Percentiles rank a stretch among this genome's conserved stretches.
These are phyloP conservation scores for Coniochaeta pulveracea DNA, from an alignment of 2,329 filamentous ascomycete genomes.

Conservation along the genomic window DNA sequence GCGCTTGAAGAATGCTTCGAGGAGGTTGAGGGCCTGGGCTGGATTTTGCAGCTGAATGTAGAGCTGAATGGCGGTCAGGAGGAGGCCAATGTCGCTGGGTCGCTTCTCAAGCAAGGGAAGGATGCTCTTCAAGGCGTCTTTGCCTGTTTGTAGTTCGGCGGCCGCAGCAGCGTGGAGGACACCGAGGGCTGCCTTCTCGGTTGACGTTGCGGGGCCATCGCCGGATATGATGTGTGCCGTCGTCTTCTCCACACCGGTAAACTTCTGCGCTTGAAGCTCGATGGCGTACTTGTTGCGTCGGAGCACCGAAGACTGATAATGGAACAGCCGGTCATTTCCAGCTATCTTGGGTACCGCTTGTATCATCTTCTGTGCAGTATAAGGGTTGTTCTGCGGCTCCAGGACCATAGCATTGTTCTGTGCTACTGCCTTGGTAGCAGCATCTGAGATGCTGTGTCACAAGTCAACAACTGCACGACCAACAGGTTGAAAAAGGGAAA, in stretches of 20 bases:
- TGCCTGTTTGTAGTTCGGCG: constrained; percentile 50
- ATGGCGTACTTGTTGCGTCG: constrained; percentile 53
- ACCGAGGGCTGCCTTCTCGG: constrained; percentile 23
- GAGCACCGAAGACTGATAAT: constrained; percentile 54
- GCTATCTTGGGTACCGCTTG: constrained; percentile 40
- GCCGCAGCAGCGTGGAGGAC: constrained; percentile 61
- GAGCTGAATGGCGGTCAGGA: constrained; percentile 71
- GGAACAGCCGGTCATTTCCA: constrained; percentile 54
- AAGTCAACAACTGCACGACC: no score
- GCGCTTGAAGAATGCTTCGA: constrained; percentile 64
- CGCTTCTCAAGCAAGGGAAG: constrained; percentile 59
- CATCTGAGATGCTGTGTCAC: constrained; percentile 47
- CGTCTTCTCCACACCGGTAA: constrained; percentile 42
- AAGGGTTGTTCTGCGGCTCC: constrained; percentile 48
- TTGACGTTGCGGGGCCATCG: constrained; percentile 15
- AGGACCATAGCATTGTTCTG: constrained; percentile 48
- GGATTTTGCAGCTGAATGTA: constrained; percentile 63
- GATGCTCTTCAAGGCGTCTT: constrained; percentile 58
- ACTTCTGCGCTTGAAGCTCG: constrained; percentile 57
- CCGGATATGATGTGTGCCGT: constrained; percentile 29
- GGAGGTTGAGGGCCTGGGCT: constrained; percentile 59
- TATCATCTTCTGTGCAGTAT: constrained; percentile 51
- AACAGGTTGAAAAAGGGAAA: constrained; percentile 18
- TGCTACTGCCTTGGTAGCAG: constrained; percentile 53
- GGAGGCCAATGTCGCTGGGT: constrained; percentile 68